phyloP scores from a whole-genome alignment of 73 alveolate species.

The Blepharisma stoltei region DNA sequence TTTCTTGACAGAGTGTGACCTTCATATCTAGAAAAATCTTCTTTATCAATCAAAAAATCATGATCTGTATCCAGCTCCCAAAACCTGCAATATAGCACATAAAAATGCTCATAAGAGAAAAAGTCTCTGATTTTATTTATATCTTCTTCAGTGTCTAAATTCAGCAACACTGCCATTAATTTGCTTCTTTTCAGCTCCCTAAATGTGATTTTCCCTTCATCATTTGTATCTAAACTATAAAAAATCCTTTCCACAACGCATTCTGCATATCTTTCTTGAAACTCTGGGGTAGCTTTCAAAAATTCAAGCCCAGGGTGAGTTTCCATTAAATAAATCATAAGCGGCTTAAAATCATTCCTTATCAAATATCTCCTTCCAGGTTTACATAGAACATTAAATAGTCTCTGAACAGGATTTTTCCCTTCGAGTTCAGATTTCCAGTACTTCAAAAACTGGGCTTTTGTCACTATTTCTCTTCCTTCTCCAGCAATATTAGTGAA shows the following conservation, averaged over 20 bases:
- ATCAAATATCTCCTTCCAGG: conserved; percentile 66
- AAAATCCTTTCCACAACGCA: conserved; percentile 93
- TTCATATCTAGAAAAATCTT: conserved; percentile 85
- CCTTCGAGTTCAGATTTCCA: conserved; percentile 76
- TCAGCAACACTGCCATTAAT: neutral
- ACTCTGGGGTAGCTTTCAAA: conserved; percentile 95
- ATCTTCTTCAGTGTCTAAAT: conserved; percentile 28
- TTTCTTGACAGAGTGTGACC: conserved; percentile 95
- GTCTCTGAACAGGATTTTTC: conserved; percentile 61
- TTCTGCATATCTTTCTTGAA: conserved; percentile 95
- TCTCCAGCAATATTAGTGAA: conserved; percentile 57
- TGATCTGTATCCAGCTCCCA: conserved; percentile 99
- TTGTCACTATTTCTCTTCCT: conserved; percentile 69
- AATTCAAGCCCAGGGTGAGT: conserved; percentile 98
- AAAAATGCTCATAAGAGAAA: conserved; percentile 99
- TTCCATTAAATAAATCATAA: conserved; percentile 86
- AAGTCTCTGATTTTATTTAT: conserved; percentile 57
- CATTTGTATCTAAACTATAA: conserved; percentile 79
- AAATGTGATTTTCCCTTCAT: conserved; percentile 86
- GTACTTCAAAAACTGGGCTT: conserved; percentile 67
- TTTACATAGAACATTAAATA: conserved; percentile 76
- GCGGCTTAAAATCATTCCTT: conserved; percentile 89
- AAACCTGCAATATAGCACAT: conserved; percentile 97
- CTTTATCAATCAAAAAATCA: conserved; percentile 97
- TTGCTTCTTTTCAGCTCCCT: conserved; percentile 40